Percentiles rank a stretch among this genome's conserved stretches.
phyloP scores from a whole-genome alignment of 805 yeast genomes.

The Cyberlindnera sargentensis region DNA sequence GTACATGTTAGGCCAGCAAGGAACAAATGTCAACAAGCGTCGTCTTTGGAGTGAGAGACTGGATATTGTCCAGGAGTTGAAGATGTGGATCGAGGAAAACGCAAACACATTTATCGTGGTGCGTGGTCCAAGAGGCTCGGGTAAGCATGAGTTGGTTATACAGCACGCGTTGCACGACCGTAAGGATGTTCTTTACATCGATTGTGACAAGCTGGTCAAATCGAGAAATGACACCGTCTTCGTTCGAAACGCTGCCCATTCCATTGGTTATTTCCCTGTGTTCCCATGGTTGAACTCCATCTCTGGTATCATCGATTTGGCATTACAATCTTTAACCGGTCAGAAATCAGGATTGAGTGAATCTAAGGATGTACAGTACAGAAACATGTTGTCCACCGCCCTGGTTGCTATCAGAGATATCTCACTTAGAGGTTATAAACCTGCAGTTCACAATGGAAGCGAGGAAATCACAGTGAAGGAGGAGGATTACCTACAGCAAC shows the following conservation, averaged over 20 bases:
- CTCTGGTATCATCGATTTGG: constrained; percentile 74
- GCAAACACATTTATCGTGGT: constrained; percentile 85
- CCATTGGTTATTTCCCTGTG: constrained; percentile 87
- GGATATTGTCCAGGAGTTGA: constrained; percentile 60
- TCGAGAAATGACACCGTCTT: constrained; percentile 68
- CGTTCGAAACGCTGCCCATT: constrained; percentile 59
- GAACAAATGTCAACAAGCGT: constrained; percentile 19
- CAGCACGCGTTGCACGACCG: constrained; percentile 57
- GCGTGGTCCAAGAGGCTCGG: constrained; percentile 94
- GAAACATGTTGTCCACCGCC: constrained; percentile 69
- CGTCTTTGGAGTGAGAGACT: constrained; percentile 66
- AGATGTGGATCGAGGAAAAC: constrained; percentile 79
- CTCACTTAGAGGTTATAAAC: constrained; percentile 39
- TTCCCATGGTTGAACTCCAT: constrained; percentile 88
- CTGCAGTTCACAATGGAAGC: constrained; percentile 25
- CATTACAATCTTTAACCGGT: constrained; percentile 85
- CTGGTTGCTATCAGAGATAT: constrained; percentile 68
- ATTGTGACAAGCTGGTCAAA: constrained; percentile 71
- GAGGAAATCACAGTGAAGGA: constrained; percentile 43
- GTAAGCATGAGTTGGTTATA: constrained; percentile 73
- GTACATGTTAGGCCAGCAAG: constrained; percentile 26
- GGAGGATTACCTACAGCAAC: constrained; percentile 76
- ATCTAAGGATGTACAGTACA: constrained; percentile 71
- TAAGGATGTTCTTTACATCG: constrained; percentile 57
- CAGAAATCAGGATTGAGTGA: constrained; percentile 89